Base-by-base conservation (phyloP, 108 stramenopile species). In the Skeletonema costatum region DNA sequence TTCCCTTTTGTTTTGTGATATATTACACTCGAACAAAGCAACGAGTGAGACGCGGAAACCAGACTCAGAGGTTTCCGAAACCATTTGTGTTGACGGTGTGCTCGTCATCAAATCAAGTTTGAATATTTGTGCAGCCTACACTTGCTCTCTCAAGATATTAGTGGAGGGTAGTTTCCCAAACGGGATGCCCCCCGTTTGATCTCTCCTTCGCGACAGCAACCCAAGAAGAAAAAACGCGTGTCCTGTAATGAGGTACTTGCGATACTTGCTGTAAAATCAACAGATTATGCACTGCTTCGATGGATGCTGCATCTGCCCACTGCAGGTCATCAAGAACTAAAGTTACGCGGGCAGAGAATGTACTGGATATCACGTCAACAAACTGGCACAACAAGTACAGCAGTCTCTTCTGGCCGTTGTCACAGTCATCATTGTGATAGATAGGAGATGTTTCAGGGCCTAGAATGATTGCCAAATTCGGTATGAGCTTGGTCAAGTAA, bases 1-100 rank as follows among this genome's bases (percentile, higher is more conserved):
- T 73, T 73, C 17, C 71, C 71, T 50, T 51, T 73, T 36, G 71
- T 73, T 32, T 73, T 73, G 36, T 41, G 36, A 61, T 61, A 73
- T 2, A 73, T 62, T 2, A 73, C 32, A 12, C 48, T 30, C 2
- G 71, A n/a, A 64, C 29, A 73, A 42, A 32, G 71, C n/a, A 17
- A 29, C 62, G 13, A 8, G 60, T 60, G 0, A 73, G 13, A 14
- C 71, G 71, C 4, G 71, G 71, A 48, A 60, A 63, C n/a, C 4
- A 73, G 29, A 14, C 61, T 50, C 29, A 73, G 25, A 42, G n/a
- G 63, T 30, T 3, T 56, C 68, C 32, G 66, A 67, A 11, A 67
- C 44, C 44, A 41, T 41, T n/a, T 41, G 11, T 41, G 39, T 41
- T 41, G 39, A 41, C 1, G 11, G 39, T 35, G 3, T 68, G 41